Conservation (phyloP, 228 moss, liverwort and hornwort genomes). For the Sphagnum magellanicum region DNA sequence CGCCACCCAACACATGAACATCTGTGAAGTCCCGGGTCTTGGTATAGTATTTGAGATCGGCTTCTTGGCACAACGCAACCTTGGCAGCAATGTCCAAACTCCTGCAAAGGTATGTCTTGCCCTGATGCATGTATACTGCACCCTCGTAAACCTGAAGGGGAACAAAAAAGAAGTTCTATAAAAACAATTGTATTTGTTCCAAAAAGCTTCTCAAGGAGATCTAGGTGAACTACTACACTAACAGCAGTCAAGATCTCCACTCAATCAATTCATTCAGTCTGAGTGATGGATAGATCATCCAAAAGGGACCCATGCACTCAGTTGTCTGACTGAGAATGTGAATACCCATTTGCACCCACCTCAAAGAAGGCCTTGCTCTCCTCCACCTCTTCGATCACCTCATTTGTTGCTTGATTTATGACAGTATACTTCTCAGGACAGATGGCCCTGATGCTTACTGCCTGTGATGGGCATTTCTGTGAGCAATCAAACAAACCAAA, state of each 20-base stretch:
- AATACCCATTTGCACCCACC: conserved; percentile 17
- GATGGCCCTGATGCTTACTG: conserved; percentile 84
- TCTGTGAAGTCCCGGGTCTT: conserved; percentile 86
- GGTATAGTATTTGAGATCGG: conserved; percentile 88
- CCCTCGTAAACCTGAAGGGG: conserved; percentile 79
- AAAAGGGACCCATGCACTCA: too few relatives aligned
- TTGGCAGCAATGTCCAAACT: conserved; percentile 65
- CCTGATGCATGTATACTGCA: conserved; percentile 96
- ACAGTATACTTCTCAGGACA: conserved; percentile 78
- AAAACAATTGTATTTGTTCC: neutral
- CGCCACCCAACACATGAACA: conserved; percentile 76
- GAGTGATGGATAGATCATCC: too few relatives aligned
- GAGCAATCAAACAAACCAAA: neutral
- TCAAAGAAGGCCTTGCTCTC: conserved; percentile 92
- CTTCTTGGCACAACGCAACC: conserved; percentile 77
- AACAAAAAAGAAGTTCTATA: neutral
- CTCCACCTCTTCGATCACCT: conserved; percentile 92
- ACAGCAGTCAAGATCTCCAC: too few relatives aligned
- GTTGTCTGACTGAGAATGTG: too few relatives aligned
- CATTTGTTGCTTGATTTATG: conserved; percentile 64
- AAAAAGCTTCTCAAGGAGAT: too few relatives aligned
- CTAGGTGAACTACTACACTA: too few relatives aligned
- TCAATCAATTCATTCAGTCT: too few relatives aligned
- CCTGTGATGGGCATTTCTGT: conserved; percentile 81
- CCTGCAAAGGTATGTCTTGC: conserved; percentile 75